A percentile compares a stretch with the other conserved stretches of the same genome.
Conservation (phyloP, 495 filamentous ascomycete species). For the Penicillium taxi region DNA sequence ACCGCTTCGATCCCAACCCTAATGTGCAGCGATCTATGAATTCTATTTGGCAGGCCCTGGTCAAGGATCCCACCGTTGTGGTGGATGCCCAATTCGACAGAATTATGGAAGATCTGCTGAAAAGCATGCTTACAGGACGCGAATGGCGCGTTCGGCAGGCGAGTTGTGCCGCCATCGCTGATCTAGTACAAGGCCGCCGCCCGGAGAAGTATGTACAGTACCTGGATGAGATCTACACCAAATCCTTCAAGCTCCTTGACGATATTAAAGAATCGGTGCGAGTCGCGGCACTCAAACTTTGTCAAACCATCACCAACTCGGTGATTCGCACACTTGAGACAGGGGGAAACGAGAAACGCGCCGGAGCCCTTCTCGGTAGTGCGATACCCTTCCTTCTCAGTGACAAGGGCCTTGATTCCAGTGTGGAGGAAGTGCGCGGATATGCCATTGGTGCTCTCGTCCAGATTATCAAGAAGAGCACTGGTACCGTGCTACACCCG, state of each 20-base stretch:
- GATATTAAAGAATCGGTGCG: conserved; percentile 92
- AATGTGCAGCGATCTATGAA: conserved; percentile 93
- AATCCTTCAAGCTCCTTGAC: conserved; percentile 73
- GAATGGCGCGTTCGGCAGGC: conserved; percentile 93
- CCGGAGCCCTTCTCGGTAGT: conserved; percentile 68
- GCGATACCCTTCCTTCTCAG: conserved; percentile 87
- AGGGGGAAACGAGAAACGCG: conserved; percentile 59
- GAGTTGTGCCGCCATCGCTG: conserved; percentile 81
- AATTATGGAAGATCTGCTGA: conserved; percentile 79
- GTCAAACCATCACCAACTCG: conserved; percentile 70
- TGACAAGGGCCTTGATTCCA: conserved; percentile 79
- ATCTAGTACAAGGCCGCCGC: conserved; percentile 68
- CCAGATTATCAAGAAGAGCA: conserved; percentile 78
- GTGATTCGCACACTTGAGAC: conserved; percentile 81
- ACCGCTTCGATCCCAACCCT: conserved; percentile 87
- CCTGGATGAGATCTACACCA: conserved; percentile 72
- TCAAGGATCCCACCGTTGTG: conserved; percentile 69
- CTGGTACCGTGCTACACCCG: conserved; percentile 58
- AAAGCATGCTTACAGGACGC: conserved; percentile 67
- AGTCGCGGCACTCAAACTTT: conserved; percentile 68
- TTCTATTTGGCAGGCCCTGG: conserved; percentile 88
- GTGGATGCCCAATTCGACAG: conserved; percentile 70
- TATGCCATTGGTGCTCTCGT: conserved; percentile 70
- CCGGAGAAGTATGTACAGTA: conserved; percentile 76
- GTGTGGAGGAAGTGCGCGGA: conserved; percentile 71